Evolutionary conservation across 305 asterid genomes (phyloP), one percentile per base, ranked within the genome.

Genomic region (Fraxinus paxiana): DNA sequence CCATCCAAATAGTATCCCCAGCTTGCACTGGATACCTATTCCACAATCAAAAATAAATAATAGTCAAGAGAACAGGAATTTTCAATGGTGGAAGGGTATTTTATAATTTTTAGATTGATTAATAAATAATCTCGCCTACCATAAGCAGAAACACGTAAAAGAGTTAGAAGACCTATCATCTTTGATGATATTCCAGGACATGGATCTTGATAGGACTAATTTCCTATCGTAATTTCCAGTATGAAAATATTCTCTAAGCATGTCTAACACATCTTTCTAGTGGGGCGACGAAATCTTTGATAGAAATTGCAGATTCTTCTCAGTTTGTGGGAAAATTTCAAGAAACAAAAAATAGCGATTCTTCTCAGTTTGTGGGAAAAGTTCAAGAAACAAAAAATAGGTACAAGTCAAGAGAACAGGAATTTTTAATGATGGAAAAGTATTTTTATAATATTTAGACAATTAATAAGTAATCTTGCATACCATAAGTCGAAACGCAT

Each of bases 1-100:
- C 97, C 99, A 94, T 94, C 99, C 98, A 96, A 83, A 96, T 96
- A 26, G 90, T 83, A 86, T 96, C 99, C 13, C 98, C 98, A 2
- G 98, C 90, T 89, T 94, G 88, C 83, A 96, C 94, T 15, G 98
- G 99, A 79, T 94, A 94, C 99, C 98, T 95, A 85, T 80, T 84
- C 65, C 56, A 76, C 51, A 77, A 31, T 75, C 15, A 75, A 77
- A 76, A 43, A 20, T 10, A 2, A 28, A 15, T 9, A 43, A 4
- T 37, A 51, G 41, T 59, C 20, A 63, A 56, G 35, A 76, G 26
- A 81, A 48, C 56, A 59, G 43, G 76, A 61, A 4, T 56, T 41
- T 31, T 18, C 56, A 13, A 37, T 54, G 34, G 33, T 37, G 10
- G 67, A 56, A 18, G 3, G 2, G 12, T 54, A 17, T 54, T 22